Conservation (phyloP, 768 basidiomycete species). For the Gloeostereum incarnatum region DNA sequence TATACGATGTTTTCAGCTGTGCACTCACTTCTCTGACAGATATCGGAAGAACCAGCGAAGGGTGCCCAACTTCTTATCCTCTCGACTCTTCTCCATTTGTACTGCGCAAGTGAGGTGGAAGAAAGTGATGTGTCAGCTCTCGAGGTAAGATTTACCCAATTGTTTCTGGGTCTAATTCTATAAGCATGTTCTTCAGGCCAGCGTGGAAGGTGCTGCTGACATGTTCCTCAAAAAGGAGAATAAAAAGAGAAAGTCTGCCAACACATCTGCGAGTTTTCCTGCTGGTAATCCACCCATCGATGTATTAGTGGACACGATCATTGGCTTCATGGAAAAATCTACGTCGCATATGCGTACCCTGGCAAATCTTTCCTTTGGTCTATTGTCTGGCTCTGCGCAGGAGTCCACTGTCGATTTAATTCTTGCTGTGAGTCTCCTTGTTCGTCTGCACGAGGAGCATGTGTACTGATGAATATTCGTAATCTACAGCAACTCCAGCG, state of each 20-base stretch:
- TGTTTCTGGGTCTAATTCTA: background rate
- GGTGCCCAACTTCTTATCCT: constrained; percentile 67
- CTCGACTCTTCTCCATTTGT: constrained; percentile 63
- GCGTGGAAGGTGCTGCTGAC: constrained; percentile 47
- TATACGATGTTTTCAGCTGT: constrained; percentile 2
- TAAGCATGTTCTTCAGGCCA: constrained; percentile 32
- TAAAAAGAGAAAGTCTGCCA: constrained; percentile 28
- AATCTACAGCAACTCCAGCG: constrained; percentile 74
- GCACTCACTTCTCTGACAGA: constrained; percentile 14
- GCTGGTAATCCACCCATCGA: constrained; percentile 51
- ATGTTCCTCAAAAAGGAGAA: constrained; percentile 35
- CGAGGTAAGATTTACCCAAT: constrained; percentile 38
- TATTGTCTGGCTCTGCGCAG: constrained; percentile 57
- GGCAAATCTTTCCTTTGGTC: constrained; percentile 72
- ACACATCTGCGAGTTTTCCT: too few species aligned
- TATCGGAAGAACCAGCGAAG: constrained; percentile 43
- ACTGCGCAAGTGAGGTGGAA: constrained; percentile 54
- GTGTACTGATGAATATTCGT: background rate
- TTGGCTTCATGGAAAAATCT: constrained; percentile 81
- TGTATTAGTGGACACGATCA: constrained; percentile 79
- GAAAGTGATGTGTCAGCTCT: constrained; percentile 43
- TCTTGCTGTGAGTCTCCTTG: constrained; percentile 49
- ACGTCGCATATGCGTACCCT: constrained; percentile 73
- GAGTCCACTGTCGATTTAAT: constrained; percentile 74
- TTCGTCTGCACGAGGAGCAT: constrained; percentile 4